A percentile compares a stretch with the other conserved stretches of the same genome.
Evolutionary conservation across 2,329 filamentous ascomycete species (phyloP).

Genomic region (Curvularia eragrostidis): DNA sequence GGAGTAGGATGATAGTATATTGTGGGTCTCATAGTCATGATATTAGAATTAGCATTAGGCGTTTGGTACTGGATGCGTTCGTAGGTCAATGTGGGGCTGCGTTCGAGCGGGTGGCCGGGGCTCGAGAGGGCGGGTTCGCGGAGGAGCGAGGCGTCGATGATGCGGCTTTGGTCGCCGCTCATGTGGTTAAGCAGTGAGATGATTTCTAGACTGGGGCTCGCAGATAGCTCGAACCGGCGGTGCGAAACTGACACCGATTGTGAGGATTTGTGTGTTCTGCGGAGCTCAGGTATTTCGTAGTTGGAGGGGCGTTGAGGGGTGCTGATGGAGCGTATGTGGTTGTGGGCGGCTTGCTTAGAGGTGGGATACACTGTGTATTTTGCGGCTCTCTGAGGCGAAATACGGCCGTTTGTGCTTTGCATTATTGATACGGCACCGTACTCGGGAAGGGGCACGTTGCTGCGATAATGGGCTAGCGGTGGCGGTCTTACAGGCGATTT

Average conservation of each 20-base stretch:
- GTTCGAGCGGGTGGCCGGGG: neutral
- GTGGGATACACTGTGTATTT: constrained; percentile 15
- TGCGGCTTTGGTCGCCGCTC: constrained; percentile 15
- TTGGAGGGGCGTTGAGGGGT: neutral
- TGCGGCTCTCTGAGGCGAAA: neutral
- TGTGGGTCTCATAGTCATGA: neutral
- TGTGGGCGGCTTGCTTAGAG: constrained; percentile 2
- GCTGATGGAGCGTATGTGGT: constrained; percentile 8
- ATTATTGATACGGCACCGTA: neutral
- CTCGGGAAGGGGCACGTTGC: constrained; percentile 4
- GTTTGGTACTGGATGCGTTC: neutral
- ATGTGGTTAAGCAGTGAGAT: constrained; percentile 24
- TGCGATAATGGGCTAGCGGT: constrained; percentile 9
- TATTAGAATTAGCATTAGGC: neutral
- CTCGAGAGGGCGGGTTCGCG: neutral
- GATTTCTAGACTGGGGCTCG: constrained; percentile 27
- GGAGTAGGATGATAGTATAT: no score
- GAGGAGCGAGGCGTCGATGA: constrained; percentile 24
- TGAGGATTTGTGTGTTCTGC: neutral
- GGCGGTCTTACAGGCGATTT: constrained; percentile 8
- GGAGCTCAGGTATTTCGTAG: neutral
- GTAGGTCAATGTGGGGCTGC: neutral
- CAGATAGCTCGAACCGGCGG: constrained; percentile 2
- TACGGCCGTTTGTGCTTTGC: neutral
- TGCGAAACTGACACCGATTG: neutral